Base-by-base conservation (phyloP, 805 yeast species). In the Ogataea haglerorum region DNA sequence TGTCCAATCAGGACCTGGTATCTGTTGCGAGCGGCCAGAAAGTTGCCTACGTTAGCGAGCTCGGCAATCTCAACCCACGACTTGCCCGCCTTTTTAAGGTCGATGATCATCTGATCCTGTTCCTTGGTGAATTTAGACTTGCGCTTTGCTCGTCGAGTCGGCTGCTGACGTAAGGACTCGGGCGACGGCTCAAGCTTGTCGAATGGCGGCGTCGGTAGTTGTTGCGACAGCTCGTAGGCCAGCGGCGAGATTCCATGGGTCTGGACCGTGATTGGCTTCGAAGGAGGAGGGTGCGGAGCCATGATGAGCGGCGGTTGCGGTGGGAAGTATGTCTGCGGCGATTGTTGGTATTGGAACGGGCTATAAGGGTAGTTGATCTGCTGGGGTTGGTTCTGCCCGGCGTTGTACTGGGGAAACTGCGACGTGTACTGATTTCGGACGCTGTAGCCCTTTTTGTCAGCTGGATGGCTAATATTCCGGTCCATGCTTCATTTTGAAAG, bases 1-100 rank as follows among this genome's bases (percentile, higher is more conserved):
- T 84, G 91, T 4, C 93, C 93, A 48, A 85, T 82, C 34, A 84
- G 69, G 4, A 84, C 91, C 60, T 84, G 91, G 52, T 85, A 85
- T 43, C 91, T 64, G 56, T 84, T 84, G 42, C 91, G 64, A 0
- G 90, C 91, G 0, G 91, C 87, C 28, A 84, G 63, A 44, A 76
- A 80, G 30, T 80, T 74, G 7, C 80, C 85, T 21, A 83, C 82
- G 4, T 74, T 71, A 2, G 86, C 74, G 3, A 68, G 63, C 39
- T 78, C 77, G 0, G 90, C 88, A 33, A 84, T 84, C 46, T 82
- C 87, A 5, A 75, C 78, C 91, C 93, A 84, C 1, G 78, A 64
- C 47, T 74, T 76, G 22, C 90, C 88, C 34, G 72, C 69, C 40
- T 67, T 69, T 57, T 84, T 85, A 57, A 84, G 59, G 14, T 66